These are phyloP conservation scores for Cladosporium sp. DNA, from an alignment of 2,329 filamentous ascomycete genomes.

Conservation along the genomic window DNA sequence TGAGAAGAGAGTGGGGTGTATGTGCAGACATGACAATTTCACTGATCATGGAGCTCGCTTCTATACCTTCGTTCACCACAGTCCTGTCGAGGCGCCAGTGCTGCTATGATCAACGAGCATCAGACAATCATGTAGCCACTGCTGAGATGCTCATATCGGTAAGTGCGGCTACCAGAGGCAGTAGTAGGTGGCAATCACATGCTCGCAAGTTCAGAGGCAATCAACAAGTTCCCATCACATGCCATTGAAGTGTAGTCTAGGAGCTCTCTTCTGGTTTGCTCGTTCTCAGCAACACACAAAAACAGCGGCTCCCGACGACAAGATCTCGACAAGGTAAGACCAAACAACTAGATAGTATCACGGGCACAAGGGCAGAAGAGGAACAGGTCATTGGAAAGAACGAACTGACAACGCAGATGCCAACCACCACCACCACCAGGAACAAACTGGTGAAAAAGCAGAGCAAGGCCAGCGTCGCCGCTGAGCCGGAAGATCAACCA, in stretches of 20 bases:
- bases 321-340: conserved; percentile 2
- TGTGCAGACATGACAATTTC: no score
- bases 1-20: no score
- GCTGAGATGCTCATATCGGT: no score
- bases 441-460: not conserved
- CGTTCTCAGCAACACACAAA: not conserved
- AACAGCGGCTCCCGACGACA: not conserved
- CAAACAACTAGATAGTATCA: not conserved
- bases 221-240: not conserved
- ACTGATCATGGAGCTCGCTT: not conserved
- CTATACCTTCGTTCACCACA: no score
- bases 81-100: no score
- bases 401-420: conserved; percentile 2
- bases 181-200: conserved; percentile 2
- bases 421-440: not conserved
- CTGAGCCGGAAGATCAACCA: conserved; percentile 3
- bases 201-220: not conserved
- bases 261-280: not conserved
- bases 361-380: not conserved
- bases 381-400: not conserved
- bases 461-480: not conserved
- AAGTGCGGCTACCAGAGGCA: not conserved
- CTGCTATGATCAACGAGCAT: no score
- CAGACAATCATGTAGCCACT: no score
- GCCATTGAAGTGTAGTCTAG: not conserved